Conservation (phyloP, 257 asterid species). For the Ballota nigra region DNA sequence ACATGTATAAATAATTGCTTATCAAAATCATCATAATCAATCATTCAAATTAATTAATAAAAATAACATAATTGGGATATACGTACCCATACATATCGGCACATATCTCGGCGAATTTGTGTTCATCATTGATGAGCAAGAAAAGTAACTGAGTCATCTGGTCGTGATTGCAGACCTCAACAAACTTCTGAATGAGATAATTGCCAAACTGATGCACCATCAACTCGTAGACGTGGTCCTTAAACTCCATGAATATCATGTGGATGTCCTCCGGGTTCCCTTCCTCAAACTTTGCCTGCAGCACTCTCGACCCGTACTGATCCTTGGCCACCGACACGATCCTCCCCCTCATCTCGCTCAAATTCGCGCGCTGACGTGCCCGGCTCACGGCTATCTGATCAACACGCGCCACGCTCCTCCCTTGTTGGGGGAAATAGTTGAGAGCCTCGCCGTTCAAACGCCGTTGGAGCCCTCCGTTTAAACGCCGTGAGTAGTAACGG, state of each 20-base stretch:
- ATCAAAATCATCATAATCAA: no score
- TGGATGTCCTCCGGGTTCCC: constrained; percentile 37
- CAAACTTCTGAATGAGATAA: constrained; percentile 39
- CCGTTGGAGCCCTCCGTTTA: no score
- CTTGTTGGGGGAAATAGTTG: no score
- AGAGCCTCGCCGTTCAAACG: no score
- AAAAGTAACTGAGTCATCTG: constrained; percentile 39
- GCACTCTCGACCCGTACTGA: constrained; percentile 41
- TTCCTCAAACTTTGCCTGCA: constrained; percentile 47
- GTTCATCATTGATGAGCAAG: constrained; percentile 5
- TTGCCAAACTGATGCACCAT: constrained; percentile 55
- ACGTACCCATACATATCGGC: constrained; percentile 44
- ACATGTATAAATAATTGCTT: background rate
- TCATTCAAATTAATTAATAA: background rate
- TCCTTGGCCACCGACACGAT: constrained; percentile 36
- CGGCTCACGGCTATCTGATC: no score
- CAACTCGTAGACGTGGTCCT: constrained; percentile 38
- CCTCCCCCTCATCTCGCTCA: constrained; percentile 34
- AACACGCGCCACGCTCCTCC: no score
- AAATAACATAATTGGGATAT: background rate
- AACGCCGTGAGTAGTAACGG: no score
- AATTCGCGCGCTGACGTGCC: background rate
- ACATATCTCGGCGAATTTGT: constrained; percentile 37
- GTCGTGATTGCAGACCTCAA: constrained; percentile 30
- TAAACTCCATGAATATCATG: constrained; percentile 44